Evolutionary conservation across 2,329 filamentous ascomycete genomes (phyloP), one percentile per base, ranked within the genome.

Genomic region (Harringtonia aguacate): DNA sequence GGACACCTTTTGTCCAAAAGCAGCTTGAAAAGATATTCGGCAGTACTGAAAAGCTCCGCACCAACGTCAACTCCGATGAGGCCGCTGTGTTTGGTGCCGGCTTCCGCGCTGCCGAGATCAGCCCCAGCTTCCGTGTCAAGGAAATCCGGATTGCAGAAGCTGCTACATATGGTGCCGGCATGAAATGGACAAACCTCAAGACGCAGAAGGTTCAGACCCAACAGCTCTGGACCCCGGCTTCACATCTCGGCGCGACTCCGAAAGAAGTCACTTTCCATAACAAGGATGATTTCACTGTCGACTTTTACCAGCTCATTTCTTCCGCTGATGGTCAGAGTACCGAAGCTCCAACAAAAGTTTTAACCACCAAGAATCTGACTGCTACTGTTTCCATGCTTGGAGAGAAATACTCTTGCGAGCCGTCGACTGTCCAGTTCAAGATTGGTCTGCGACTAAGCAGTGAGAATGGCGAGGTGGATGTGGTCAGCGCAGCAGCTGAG

Each of bases 51-150:
- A 95, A 94, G 69, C 72, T 98, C 47, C 83, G 88, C 51, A 84
- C 82, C 57, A 98, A 94, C 55, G 92, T 98, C 58, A 98, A 98
- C 66, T 85, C 90, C 12, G 92, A 98, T 56, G 92, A 98, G 65
- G 84, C 92, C 21, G 92, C 92, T 41, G 92, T 94, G 10, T 94
- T 97, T 61, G 92, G 92, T 55, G 90, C 92, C 44, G 89, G 84
- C 24, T 97, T 98, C 73, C 86, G 89, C 58, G 92, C 86, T 41
- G 92, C 92, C 42, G 80, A 86, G 54, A 73, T 98, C 46, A 95
- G 87, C 65, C 88, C 90, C 34, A 90, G 85, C 60, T 98, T 98
- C 79, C 83, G 88, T 49, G 92, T 98, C 59, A 98, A 97, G 73
- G 92, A 97, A 58, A 98, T 98, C 52, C 76, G 85, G 47, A 78